Base-by-base conservation (phyloP, 495 filamentous ascomycete species). In the Tuber melanosporum region DNA sequence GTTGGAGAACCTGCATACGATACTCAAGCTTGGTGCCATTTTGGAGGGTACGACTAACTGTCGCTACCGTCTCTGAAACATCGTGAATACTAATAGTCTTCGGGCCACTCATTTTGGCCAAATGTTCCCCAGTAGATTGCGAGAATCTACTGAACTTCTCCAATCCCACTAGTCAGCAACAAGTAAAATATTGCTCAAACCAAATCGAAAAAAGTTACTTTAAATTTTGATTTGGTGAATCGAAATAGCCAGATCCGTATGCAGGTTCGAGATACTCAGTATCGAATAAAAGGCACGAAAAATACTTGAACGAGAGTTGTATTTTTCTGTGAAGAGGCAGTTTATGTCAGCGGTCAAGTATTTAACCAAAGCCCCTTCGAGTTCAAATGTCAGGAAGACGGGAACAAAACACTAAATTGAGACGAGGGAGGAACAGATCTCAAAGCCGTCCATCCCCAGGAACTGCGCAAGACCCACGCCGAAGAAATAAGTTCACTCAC, bases 1-100 rank as follows among this genome's bases (percentile, higher is more conserved):
- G 94, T 85, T 99, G 95, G 82, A 98, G 91, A 71, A 99, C 93
- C 78, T 87, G 91, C 85, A 97, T 84, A 79, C 88, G 87, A 83
- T 99, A 99, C 75, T 90, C 93, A 76, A 98, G 87, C 74, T 89
- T 89, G 82, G 91, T 91, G 73, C 93, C 94, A 77, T 94, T 91
- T 77, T 90, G 92, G 45, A 94, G 96, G 43, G 89, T 85, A 57
- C 95, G 89, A 73, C 87, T 89, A 80, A 87, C 85, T 70, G 85
- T 85, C 81, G 87, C 87, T 73, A 85, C 85, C 26, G 88, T 91
- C 71, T 83, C 82, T 14, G 82, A 73, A 46, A 83, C 77, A 71
- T 83, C 81, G 32, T 80, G 70, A 71, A 82, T 81, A 46, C 74
- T 82, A n/a, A 76, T 79, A 2, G 79, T 74, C 79, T 82, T 82